Conservation (phyloP, 202 grass and related monocot species). For the Setaria italica region DNA sequence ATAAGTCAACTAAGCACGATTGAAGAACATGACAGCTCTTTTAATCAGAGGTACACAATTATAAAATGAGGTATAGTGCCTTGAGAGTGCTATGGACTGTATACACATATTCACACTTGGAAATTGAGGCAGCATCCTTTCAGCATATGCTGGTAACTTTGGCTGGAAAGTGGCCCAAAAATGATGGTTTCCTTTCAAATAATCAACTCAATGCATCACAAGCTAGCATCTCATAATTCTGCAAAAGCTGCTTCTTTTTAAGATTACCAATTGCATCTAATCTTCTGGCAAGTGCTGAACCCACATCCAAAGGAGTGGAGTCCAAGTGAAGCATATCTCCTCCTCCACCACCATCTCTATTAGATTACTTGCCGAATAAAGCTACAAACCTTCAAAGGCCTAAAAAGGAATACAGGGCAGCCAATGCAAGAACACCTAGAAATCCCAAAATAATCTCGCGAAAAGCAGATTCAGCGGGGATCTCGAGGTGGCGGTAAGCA, state of each 20-base stretch:
- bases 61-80: slow-evolving; percentile 11
- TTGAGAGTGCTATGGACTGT: slow-evolving; percentile 13
- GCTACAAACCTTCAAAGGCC: slow-evolving; percentile 24
- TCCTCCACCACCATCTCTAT: slow-evolving; percentile 10
- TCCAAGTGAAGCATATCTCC: slow-evolving; percentile 50
- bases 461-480: slow-evolving; percentile 44
- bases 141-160: slow-evolving; percentile 41
- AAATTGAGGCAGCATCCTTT: slow-evolving; percentile 40
- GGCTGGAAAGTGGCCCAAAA: slow-evolving; percentile 5
- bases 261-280: slow-evolving; percentile 30
- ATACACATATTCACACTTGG: slow-evolving; percentile 32
- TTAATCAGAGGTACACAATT: slow-evolving; percentile 18
- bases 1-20: slow-evolving; percentile 31
- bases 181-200: neutral
- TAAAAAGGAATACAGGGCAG: slow-evolving; percentile 12
- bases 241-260: neutral
- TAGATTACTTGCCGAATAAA: slow-evolving; percentile 49
- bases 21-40: slow-evolving; percentile 43
- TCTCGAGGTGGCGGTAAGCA: slow-evolving; percentile 54
- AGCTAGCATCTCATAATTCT: slow-evolving; percentile 33
- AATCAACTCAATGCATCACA: slow-evolving; percentile 23
- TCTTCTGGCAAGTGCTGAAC: slow-evolving; percentile 30
- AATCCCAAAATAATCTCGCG: slow-evolving; percentile 27
- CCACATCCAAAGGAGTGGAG: slow-evolving; percentile 47
- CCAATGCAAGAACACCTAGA: slow-evolving; percentile 46